Evolutionary conservation across 2,329 filamentous ascomycete species (phyloP), one percentile per base, ranked within the genome.

Genomic region (Fusarium hainanense): DNA sequence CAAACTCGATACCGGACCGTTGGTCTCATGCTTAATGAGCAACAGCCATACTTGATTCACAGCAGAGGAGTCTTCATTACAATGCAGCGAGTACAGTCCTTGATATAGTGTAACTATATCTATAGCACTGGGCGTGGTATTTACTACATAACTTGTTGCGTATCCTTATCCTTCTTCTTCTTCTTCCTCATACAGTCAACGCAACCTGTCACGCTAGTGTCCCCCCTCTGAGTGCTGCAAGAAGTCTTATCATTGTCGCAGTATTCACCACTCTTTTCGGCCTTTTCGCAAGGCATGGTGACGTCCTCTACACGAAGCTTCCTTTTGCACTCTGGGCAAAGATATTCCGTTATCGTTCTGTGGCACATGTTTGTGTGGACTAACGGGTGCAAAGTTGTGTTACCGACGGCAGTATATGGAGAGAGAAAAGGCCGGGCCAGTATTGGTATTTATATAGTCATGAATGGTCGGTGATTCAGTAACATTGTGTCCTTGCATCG

Each of bases 31-130:
- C 14, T 16, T 32, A 7, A 14, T 16, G 14, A 16, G 14, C 14
- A 32, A 16, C 14, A 16, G 1, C 14, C 7, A 16, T 23, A 32
- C 1, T 8, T 32, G 7, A 32, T 32, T 16, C 14, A 32, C 14
- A 32, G 7, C 7, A 32, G 14, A 9, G 30, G 14, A 14, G 3
- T 5, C 14, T 16, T 5, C 16, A 14, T 16, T 32, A 16, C 14
- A 23, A 23, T 23, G 7, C 3, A 9, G 4, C 3, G 4, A 32
- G 16, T 32, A 4, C 7, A 32, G 0, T 2, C 4, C 3, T 9
- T 4, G 14, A 2, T 16, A 9, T 14, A 32, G 7, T 32, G 5
- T 16, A 16, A 16, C 0, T 8, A 32, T 1, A 37, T 37, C 5
- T n/a, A 11, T 6, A 37, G 10, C 5, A 37, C 5, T n/a, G 21